A percentile compares a stretch with the other conserved stretches of the same genome.
phyloP scores from a whole-genome alignment of 1,284 basidiomycete species.

The Pterulicium gracile region DNA sequence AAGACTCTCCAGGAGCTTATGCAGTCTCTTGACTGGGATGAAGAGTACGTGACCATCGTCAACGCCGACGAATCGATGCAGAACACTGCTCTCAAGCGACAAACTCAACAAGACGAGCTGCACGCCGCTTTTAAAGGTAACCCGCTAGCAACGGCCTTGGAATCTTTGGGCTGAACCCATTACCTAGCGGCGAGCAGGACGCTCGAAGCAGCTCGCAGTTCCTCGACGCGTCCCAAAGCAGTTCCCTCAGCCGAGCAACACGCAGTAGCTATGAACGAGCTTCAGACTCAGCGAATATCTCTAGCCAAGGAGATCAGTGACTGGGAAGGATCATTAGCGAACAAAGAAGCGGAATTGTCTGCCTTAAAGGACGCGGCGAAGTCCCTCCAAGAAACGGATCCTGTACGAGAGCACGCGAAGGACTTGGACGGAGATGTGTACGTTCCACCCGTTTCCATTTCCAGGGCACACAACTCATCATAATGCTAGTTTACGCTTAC shows the following conservation, averaged over 20 bases:
- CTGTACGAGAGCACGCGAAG: constrained; percentile 53
- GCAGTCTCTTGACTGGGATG: constrained; percentile 60
- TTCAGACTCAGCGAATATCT: constrained; percentile 49
- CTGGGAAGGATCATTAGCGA: constrained; percentile 49
- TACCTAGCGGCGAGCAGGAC: constrained; percentile 46
- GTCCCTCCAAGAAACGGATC: constrained; percentile 54
- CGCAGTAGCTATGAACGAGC: constrained; percentile 45
- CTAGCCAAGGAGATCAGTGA: constrained; percentile 72
- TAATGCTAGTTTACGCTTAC: constrained; percentile 43
- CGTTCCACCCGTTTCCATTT: constrained; percentile 19
- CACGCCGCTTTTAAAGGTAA: constrained; percentile 51
- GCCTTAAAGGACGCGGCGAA: constrained; percentile 52
- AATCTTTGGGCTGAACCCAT: background rate
- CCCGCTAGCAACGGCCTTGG: background rate
- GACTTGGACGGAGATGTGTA: constrained; percentile 60
- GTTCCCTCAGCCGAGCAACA: constrained; percentile 61
- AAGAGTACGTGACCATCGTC: constrained; percentile 63
- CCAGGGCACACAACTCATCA: constrained; percentile 5
- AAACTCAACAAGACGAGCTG: constrained; percentile 54
- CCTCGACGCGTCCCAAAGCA: constrained; percentile 55
- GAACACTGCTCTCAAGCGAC: constrained; percentile 37
- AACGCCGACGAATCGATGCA: constrained; percentile 59
- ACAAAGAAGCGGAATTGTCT: constrained; percentile 58
- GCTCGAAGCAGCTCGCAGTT: constrained; percentile 57
- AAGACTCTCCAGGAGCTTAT: constrained; percentile 58